Evolutionary conservation across 371 early-diverging fungal species (phyloP).

Genomic region (Mucor piriformis): DNA sequence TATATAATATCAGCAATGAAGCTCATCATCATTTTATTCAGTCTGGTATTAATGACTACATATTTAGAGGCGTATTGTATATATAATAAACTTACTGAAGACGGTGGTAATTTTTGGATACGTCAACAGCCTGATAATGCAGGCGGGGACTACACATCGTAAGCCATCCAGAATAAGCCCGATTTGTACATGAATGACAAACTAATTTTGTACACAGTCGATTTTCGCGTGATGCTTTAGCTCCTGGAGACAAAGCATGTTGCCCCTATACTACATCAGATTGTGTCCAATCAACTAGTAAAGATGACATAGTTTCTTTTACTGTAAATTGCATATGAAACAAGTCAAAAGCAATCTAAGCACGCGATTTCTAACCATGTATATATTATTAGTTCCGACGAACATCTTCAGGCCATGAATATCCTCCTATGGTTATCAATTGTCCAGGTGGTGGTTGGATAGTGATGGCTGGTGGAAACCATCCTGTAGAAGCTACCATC

Average conservation of each 20-base stretch:
- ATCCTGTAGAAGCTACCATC: background rate
- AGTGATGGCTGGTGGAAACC: background rate
- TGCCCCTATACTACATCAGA: background rate
- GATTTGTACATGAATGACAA: too few relatives aligned
- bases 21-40: background rate
- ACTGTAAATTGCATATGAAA: background rate
- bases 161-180: background rate
- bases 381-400: background rate
- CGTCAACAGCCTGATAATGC: constrained; percentile 6
- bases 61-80: background rate
- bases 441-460: constrained; percentile 8
- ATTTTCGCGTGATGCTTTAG: background rate
- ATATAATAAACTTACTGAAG: background rate
- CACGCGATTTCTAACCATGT: background rate
- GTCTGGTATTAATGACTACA: background rate
- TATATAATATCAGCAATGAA: background rate
- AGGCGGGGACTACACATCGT: background rate
- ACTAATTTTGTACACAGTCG: too few relatives aligned
- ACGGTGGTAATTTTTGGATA: background rate
- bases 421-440: constrained; percentile 3
- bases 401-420: background rate
- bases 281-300: constrained; percentile 4
- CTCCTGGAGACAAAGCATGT: constrained; percentile 5
- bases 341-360: too few relatives aligned
- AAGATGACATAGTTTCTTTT: background rate